These are phyloP conservation scores for Citrus hindsii DNA, from an alignment of 345 rosid genomes.

Conservation along the genomic window DNA sequence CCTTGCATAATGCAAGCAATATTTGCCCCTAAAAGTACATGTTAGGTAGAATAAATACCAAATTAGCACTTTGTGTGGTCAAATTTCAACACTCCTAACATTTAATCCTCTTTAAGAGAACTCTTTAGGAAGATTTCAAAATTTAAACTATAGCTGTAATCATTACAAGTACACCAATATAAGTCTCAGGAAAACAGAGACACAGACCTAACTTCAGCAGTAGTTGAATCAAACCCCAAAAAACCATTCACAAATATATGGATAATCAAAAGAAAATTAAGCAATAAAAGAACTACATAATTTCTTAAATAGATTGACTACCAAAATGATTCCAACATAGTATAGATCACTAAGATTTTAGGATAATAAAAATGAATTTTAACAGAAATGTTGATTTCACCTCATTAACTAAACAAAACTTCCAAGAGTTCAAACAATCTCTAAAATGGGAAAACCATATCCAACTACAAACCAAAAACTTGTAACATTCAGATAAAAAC, in stretches of 20 bases:
- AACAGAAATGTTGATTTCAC: constrained; percentile 8
- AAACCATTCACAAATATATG: not conserved
- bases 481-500: constrained; percentile 10
- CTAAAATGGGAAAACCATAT: constrained; percentile 11
- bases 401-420: constrained; percentile 24
- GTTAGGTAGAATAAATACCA: not conserved
- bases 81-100: not conserved
- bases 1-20: not conserved
- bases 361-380: not conserved
- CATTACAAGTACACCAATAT: too few species aligned
- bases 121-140: not conserved
- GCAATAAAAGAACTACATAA: not conserved
- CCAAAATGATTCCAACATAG: not conserved
- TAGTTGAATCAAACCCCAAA: too few species aligned
- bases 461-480: constrained; percentile 26
- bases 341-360: not conserved
- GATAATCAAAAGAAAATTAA: not conserved
- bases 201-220: too few species aligned
- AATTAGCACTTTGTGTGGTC: not conserved
- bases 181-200: too few species aligned
- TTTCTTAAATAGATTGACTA: not conserved
- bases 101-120: not conserved
- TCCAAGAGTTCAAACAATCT: constrained; percentile 7
- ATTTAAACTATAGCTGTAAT: too few species aligned
- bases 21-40: too few species aligned